phyloP scores from a whole-genome alignment of 1,139 yeast genomes.

The Pichia sp. region DNA sequence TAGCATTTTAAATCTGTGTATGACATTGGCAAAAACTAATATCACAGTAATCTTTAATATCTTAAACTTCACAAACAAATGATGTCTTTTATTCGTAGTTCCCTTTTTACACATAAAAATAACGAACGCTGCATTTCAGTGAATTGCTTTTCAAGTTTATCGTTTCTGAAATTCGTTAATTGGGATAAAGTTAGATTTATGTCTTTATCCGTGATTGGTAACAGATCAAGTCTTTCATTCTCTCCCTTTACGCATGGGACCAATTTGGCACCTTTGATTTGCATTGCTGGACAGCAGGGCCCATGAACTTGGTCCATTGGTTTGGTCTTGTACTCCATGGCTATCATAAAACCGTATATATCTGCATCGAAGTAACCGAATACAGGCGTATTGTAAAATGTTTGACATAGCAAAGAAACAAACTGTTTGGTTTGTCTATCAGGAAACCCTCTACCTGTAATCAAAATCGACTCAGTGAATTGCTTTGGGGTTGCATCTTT shows the following conservation, averaged over 20 bases:
- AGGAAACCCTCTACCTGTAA: conserved; percentile 72
- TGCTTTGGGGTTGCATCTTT: not conserved
- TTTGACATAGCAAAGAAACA: conserved; percentile 42
- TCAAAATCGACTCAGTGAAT: conserved; percentile 30
- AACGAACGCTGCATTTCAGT: conserved; percentile 12
- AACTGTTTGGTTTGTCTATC: conserved; percentile 63
- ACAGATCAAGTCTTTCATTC: not conserved
- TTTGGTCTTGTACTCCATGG: conserved; percentile 36
- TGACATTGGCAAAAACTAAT: not conserved
- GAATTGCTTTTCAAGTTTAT: not conserved
- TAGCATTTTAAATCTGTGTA: not conserved
- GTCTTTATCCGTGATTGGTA: conserved; percentile 6
- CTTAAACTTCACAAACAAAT: not conserved
- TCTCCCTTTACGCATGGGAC: not conserved
- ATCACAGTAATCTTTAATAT: too few relatives aligned
- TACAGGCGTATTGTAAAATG: conserved; percentile 40
- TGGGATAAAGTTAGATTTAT: conserved; percentile 4
- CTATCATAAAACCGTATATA: conserved; percentile 64
- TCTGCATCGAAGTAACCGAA: conserved; percentile 56
- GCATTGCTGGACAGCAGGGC: conserved; percentile 5
- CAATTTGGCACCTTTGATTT: conserved; percentile 9
- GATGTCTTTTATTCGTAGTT: conserved; percentile 10
- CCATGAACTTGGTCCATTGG: not conserved
- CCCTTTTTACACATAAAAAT: conserved; percentile 13
- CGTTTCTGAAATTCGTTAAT: not conserved